Base-by-base conservation (phyloP, 78 protist species). In the Dictyostelium firmibasis region DNA sequence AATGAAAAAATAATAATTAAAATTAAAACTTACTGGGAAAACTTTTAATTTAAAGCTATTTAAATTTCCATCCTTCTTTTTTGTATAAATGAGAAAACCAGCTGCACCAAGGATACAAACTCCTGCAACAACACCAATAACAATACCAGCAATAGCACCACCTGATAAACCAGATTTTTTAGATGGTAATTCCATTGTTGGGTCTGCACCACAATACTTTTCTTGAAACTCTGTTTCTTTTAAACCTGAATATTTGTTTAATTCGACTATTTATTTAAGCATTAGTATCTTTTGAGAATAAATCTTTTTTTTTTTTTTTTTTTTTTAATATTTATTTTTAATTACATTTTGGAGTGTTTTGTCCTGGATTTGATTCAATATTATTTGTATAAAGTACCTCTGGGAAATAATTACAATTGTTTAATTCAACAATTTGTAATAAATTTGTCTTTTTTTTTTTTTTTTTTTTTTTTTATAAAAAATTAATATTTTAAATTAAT, bases 81-180 rank as follows among this genome's bases (percentile, higher is more conserved):
- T 50, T 50, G 62, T 14, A 16, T 50, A 50, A 50, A 50, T 50
- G 16, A 50, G 62, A 16, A 50, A 50, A 16, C 62, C 91, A 7
- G 60, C 82, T 4, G 62, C 72, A 36, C 74, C 74, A 47, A 38
- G 53, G 10, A 57, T 74, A 11, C 18, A 16, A 13, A 53, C 92
- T 14, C 76, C 76, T 13, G 84, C 92, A 10, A 83, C 77, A 23
- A 57, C 50, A 41, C 84, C 92, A 53, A 86, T 77, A 11, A 75
- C 92, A 25, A 57, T 53, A 57, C 77, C 78, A 53, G 84, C 92
- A 53, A 74, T 83, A 8, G 92, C 36, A 50, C 84, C 77, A 64
- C 27, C 33, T 25, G 78, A 53, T 33, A 38, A 74, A 2, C 84
- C 74, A 47, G 85, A 69, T 10, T 60, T 64, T 13, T 43, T 75